Base-by-base conservation (phyloP, 148 eudicot species). In the Chenopodium quinoa region DNA sequence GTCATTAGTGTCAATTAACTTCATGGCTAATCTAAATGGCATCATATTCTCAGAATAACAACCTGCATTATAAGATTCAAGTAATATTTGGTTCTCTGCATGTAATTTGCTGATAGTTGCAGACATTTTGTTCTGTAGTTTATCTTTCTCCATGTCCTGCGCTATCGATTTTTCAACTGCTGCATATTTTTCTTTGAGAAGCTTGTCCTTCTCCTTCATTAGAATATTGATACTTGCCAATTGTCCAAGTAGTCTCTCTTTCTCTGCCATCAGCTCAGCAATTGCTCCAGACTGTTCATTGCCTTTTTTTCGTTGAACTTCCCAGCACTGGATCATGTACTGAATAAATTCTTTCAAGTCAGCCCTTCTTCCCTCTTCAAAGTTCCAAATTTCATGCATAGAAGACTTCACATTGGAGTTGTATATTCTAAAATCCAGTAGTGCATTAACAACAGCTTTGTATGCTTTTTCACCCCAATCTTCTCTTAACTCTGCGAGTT, bases 151-250 rank as follows among this genome's bases (percentile, higher is more conserved):
- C n/a, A 37, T 58, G 17, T 63, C 81, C 66, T 23, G 54, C 13
- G 37, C 66, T 71, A 64, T 77, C 66, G 73, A 65, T 29, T 50
- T 78, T 34, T 66, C 65, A 22, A 78, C 8, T n/a, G 25, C 27
- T n/a, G 77, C 78, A 78, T 78, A 72, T 78, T 64, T 83, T 29
- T 78, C 80, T 76, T 47, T 78, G 19, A 78, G 85, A 83, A 83
- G 77, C 64, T 64, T 72, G 25, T 82, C 71, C 67, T 77, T 82
- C 72, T 73, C 82, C 29, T 67, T 37, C 72, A 80, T 46, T 58
- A 82, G 29, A 56, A 34, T 14, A 23, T 29, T 71, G 62, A 29
- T 47, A 60, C 64, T 20, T 69, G 50, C 66, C 71, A 77, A 77
- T 47, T 29, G 52, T 27, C 32, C 29, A 47, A 65, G 77, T 47